Conservation (phyloP, 495 filamentous ascomycete genomes). For the Aspergillus steynii region DNA sequence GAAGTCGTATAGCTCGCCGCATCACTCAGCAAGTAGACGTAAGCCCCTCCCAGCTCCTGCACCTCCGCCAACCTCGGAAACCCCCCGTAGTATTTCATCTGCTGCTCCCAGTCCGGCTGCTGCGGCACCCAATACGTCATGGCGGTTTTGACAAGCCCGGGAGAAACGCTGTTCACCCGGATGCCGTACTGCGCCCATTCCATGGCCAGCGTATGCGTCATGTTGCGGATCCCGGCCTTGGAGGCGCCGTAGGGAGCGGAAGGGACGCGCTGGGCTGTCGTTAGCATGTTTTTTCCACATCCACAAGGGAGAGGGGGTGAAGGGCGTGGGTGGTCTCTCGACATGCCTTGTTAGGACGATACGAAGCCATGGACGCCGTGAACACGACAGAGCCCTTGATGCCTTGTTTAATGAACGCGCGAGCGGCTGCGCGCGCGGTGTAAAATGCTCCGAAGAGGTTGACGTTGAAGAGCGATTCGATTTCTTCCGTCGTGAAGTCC, state of each 20-base stretch:
- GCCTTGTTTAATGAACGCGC: constrained; percentile 42
- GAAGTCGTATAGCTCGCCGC: constrained; percentile 43
- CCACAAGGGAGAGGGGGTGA: too few relatives aligned
- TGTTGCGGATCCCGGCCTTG: constrained; percentile 33
- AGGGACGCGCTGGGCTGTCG: constrained; percentile 27
- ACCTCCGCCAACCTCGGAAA: constrained; percentile 39
- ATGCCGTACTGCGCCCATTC: constrained; percentile 51
- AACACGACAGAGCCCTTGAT: constrained; percentile 48
- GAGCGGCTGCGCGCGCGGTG: constrained; percentile 35
- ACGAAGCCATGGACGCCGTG: constrained; percentile 48
- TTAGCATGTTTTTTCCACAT: neutral
- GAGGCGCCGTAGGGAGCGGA: constrained; percentile 36
- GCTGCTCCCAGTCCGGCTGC: constrained; percentile 41
- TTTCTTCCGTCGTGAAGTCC: constrained; percentile 42
- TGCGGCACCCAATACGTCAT: constrained; percentile 43
- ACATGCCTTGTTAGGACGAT: constrained; percentile 44
- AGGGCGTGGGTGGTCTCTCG: too few relatives aligned
- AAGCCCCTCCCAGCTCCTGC: constrained; percentile 43
- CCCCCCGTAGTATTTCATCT: constrained; percentile 49
- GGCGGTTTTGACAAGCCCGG: constrained; percentile 39
- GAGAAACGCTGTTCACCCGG: constrained; percentile 42
- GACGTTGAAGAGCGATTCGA: constrained; percentile 42
- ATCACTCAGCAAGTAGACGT: constrained; percentile 44
- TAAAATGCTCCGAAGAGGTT: constrained; percentile 47
- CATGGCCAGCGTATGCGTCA: constrained; percentile 47